A percentile compares a stretch with the other conserved stretches of the same genome.
phyloP scores from a whole-genome alignment of 129 eudicot species.

The Helichrysum umbraculigerum region DNA sequence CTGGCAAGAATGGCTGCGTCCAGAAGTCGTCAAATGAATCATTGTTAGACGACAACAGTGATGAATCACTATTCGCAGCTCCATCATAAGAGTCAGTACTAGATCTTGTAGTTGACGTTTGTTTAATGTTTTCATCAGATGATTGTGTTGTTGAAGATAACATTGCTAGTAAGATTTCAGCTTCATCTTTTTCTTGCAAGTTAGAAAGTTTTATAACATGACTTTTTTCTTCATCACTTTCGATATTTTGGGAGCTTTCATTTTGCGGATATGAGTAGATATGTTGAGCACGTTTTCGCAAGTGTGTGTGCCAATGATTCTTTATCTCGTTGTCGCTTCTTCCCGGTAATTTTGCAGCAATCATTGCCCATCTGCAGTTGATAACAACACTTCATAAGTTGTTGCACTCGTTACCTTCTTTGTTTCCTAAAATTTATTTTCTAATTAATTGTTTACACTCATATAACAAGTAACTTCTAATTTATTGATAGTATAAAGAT shows the following conservation, averaged over 20 bases:
- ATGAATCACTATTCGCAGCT: neutral
- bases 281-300: conserved; percentile 28
- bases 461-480: too few relatives aligned
- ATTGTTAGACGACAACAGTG: neutral
- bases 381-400: neutral
- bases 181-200: neutral
- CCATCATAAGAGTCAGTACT: neutral
- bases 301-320: conserved; percentile 41
- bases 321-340: conserved; percentile 45
- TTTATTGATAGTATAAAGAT: too few relatives aligned
- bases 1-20: neutral
- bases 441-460: too few relatives aligned
- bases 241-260: neutral
- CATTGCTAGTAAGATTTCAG: conserved; percentile 2
- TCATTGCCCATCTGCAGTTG: conserved; percentile 39
- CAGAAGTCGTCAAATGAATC: conserved; percentile 12
- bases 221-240: neutral
- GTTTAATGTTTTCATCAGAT: conserved; percentile 2
- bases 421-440: neutral
- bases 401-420: neutral
- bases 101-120: conserved; percentile 3
- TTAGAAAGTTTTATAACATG: neutral
- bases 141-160: conserved; percentile 6
- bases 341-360: conserved; percentile 41
- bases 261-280: neutral